These are phyloP conservation scores for Talaromyces ruber DNA, from an alignment of 495 filamentous ascomycete species.

Conservation along the genomic window DNA sequence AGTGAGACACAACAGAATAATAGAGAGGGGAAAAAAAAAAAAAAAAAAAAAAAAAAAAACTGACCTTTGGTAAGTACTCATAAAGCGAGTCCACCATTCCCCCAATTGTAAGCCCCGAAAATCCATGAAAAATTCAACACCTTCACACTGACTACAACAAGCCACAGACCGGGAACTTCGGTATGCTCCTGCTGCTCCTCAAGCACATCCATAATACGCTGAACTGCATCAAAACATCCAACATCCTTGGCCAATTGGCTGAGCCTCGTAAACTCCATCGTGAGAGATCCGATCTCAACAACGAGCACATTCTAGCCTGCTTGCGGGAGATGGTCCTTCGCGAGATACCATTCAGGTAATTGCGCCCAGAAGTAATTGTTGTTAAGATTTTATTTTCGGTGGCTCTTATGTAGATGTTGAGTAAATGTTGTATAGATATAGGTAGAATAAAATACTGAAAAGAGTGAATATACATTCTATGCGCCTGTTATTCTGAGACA, in stretches of 20 bases:
- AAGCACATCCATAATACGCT: conserved; percentile 74
- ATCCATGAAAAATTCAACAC: background rate
- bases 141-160: conserved; percentile 7
- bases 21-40: background rate
- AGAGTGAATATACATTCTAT: background rate
- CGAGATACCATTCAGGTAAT: background rate
- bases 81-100: conserved; percentile 25
- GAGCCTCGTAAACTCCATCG: conserved; percentile 86
- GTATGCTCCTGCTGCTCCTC: conserved; percentile 64
- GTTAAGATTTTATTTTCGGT: background rate
- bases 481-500: background rate
- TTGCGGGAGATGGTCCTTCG: background rate
- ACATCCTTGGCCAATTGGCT: conserved; percentile 80
- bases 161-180: conserved; percentile 61
- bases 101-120: background rate
- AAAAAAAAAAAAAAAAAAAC: background rate
- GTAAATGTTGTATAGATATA: background rate
- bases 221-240: conserved; percentile 88
- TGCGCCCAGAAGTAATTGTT: background rate
- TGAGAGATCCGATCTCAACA: conserved; percentile 81
- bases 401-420: background rate
- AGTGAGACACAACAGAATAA: too few relatives aligned
- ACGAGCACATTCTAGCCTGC: conserved; percentile 24
- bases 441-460: background rate
- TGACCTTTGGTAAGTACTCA: conserved; percentile 20